Evolutionary conservation across 2,329 filamentous ascomycete species (phyloP).

Genomic region (Cladosporium sp.): DNA sequence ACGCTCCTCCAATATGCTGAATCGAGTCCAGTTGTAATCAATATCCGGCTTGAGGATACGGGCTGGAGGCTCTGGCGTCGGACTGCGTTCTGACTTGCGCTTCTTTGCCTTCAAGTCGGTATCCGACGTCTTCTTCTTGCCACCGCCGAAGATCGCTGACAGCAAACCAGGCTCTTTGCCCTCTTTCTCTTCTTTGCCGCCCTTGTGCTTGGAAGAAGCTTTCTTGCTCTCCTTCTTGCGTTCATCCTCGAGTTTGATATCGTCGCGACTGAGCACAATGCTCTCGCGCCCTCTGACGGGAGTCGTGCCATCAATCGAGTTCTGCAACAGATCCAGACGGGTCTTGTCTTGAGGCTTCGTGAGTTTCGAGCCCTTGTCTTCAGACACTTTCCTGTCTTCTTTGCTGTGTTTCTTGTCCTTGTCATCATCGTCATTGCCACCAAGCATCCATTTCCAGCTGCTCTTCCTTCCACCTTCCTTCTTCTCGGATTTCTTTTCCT

Average conservation of each 20-base stretch:
- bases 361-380: conserved; percentile 54
- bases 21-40: conserved; percentile 94
- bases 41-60: conserved; percentile 79
- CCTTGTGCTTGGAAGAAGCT: conserved; percentile 66
- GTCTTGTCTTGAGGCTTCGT: conserved; percentile 70
- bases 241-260: conserved; percentile 74
- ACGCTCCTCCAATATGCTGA: conserved; percentile 91
- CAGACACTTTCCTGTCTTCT: conserved; percentile 31
- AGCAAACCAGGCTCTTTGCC: conserved; percentile 66
- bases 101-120: conserved; percentile 75
- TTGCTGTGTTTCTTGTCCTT: conserved; percentile 66
- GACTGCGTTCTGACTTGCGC: conserved; percentile 66
- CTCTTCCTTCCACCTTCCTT: conserved; percentile 73
- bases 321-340: conserved; percentile 82
- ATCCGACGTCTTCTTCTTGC: conserved; percentile 69
- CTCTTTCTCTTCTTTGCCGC: conserved; percentile 70
- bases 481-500: conserved; percentile 70
- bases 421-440: conserved; percentile 69
- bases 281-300: conserved; percentile 70
- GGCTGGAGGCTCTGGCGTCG: conserved; percentile 78
- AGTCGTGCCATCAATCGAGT: conserved; percentile 70
- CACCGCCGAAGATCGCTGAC: conserved; percentile 86
- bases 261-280: conserved; percentile 78
- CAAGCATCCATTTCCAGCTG: conserved; percentile 80
- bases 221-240: conserved; percentile 82